Evolutionary conservation across 768 basidiomycete species (phyloP).

Genomic region (Podaxis sp.): DNA sequence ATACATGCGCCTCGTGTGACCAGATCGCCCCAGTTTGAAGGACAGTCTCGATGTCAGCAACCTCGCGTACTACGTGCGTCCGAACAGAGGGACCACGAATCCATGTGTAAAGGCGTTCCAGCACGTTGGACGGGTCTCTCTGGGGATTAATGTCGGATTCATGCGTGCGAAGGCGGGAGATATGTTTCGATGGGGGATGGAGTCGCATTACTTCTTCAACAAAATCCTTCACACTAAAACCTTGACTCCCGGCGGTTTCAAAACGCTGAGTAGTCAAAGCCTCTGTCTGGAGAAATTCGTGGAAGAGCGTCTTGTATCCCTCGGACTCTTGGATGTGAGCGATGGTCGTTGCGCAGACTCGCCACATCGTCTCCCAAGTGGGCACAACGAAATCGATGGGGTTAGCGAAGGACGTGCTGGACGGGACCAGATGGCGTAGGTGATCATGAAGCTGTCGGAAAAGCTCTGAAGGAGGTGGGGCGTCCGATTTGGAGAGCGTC

Average conservation of each 20-base stretch:
- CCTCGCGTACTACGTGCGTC: conserved; percentile 17
- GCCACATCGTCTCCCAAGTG: conserved; percentile 62
- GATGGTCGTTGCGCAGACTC: conserved; percentile 46
- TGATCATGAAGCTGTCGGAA: conserved; percentile 32
- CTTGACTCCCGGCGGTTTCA: conserved; percentile 11
- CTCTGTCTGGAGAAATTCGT: conserved; percentile 36
- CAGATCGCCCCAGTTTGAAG: conserved; percentile 34
- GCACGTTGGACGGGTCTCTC: background rate
- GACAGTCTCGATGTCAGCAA: conserved; percentile 34
- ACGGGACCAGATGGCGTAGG: conserved; percentile 41
- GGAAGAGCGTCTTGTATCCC: conserved; percentile 12
- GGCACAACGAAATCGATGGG: conserved; percentile 56
- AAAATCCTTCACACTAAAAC: conserved; percentile 33
- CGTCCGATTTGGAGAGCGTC: conserved; percentile 39
- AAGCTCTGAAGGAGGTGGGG: conserved; percentile 27
- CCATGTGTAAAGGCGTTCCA: background rate
- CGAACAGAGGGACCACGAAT: background rate
- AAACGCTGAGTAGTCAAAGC: conserved; percentile 31
- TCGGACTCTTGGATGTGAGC: conserved; percentile 33
- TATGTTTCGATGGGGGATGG: conserved; percentile 49
- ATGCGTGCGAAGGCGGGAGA: conserved; percentile 29
- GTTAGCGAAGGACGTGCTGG: conserved; percentile 28
- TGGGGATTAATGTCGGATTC: conserved; percentile 12
- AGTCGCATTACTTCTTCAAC: conserved; percentile 47
- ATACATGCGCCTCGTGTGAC: conserved; percentile 33